A percentile compares a stretch with the other conserved stretches of the same genome.
phyloP scores from a whole-genome alignment of 441 rosid genomes.

The Corymbia calophylla region DNA sequence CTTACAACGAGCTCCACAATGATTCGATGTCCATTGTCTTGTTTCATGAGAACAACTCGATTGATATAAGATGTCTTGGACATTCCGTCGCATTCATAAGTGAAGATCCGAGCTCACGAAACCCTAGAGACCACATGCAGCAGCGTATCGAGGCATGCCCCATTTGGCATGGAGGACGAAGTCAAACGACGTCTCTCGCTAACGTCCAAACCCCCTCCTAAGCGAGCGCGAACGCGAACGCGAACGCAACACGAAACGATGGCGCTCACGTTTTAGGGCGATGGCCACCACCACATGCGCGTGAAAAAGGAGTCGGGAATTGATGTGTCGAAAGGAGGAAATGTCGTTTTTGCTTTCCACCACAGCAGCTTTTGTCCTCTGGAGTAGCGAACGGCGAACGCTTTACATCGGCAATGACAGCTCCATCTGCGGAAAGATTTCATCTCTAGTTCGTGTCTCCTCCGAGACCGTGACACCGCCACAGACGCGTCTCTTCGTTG shows the following conservation, averaged over 20 bases:
- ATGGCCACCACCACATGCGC: not conserved
- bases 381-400: not conserved
- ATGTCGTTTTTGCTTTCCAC: not conserved
- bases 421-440: not conserved
- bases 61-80: not conserved
- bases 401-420: not conserved
- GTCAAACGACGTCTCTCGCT: not conserved
- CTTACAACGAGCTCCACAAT: not conserved
- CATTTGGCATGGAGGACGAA: not conserved
- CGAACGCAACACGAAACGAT: not conserved
- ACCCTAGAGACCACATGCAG: not conserved
- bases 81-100: not conserved
- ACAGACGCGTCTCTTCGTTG: not conserved
- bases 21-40: not conserved
- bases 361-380: not conserved
- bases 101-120: not conserved
- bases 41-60: not conserved
- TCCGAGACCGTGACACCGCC: not conserved
- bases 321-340: not conserved
- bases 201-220: too few relatives aligned
- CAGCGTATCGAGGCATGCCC: not conserved
- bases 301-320: not conserved
- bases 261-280: not conserved
- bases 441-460: not conserved
- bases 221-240: too few relatives aligned